phyloP scores from a whole-genome alignment of 2,329 filamentous ascomycete species.

The Nothomitra cinnamomea region DNA sequence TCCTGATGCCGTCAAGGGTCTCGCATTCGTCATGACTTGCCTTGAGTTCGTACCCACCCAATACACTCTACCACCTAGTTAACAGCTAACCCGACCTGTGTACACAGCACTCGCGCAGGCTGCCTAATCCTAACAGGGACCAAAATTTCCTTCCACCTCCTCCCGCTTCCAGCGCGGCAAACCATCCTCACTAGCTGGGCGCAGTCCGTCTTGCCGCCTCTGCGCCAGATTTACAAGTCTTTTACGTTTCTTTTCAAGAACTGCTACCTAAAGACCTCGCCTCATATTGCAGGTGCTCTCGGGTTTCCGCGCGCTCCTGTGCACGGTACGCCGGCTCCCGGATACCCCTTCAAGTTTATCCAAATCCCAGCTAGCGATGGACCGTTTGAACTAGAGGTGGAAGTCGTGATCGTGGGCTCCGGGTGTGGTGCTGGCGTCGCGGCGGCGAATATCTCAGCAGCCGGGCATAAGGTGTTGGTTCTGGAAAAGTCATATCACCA shows the following conservation, averaged over 20 bases:
- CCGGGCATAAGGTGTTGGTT: conserved; percentile 58
- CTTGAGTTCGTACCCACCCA: conserved; percentile 34
- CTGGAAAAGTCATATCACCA: conserved; percentile 73
- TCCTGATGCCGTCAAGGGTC: conserved; percentile 6
- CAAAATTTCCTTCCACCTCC: conserved; percentile 33
- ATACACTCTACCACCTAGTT: background rate
- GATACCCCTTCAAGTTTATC: conserved; percentile 42
- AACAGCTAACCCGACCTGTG: background rate
- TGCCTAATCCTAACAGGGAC: conserved; percentile 40
- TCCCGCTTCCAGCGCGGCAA: conserved; percentile 36
- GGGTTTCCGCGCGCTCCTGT: conserved; percentile 37
- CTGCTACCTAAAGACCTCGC: conserved; percentile 35
- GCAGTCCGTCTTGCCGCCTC: conserved; percentile 31
- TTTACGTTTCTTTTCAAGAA: conserved; percentile 32
- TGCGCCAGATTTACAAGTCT: conserved; percentile 32
- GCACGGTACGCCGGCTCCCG: conserved; percentile 33
- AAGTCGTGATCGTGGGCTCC: conserved; percentile 73
- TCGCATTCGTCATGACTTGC: conserved; percentile 22
- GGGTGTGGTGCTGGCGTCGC: conserved; percentile 72
- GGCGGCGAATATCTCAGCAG: conserved; percentile 66
- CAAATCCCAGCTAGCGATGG: conserved; percentile 33
- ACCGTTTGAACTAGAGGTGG: conserved; percentile 50
- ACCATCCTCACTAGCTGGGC: conserved; percentile 35
- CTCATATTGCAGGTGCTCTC: conserved; percentile 31
- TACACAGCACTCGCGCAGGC: conserved; percentile 33